phyloP scores from a whole-genome alignment of 2,329 filamentous ascomycete species.

The Colletotrichum cuscutae region DNA sequence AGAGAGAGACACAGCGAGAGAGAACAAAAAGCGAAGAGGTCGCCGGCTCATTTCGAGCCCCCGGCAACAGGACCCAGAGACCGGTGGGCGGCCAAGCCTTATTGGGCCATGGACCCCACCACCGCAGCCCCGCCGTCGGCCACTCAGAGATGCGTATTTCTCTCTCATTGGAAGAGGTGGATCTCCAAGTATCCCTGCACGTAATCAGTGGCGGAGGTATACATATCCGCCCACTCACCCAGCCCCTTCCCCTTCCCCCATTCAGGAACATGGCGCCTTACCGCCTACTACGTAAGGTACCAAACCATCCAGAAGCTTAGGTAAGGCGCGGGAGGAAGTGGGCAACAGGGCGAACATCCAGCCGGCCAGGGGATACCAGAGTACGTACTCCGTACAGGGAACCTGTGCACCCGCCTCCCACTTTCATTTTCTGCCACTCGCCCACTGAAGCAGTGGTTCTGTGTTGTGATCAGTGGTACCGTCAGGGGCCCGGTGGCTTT shows the following conservation, averaged over 20 bases:
- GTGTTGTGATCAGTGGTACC: background rate
- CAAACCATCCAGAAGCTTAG: background rate
- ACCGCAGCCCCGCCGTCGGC: background rate
- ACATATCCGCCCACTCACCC: background rate
- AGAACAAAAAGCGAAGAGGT: background rate
- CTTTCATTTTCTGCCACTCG: background rate
- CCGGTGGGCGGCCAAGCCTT: conserved; percentile 19
- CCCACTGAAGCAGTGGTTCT: background rate
- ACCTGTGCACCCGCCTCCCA: background rate
- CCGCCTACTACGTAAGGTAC: conserved; percentile 7
- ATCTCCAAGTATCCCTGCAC: background rate
- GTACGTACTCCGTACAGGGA: conserved; percentile 6
- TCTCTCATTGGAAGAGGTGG: conserved; percentile 14
- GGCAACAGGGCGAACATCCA: background rate
- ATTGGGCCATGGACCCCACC: background rate
- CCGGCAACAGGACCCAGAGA: conserved; percentile 1
- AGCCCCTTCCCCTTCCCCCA: background rate
- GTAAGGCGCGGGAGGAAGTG: background rate
- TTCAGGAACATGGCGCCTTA: background rate
- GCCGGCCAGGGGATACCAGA: background rate
- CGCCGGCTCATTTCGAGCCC: conserved; percentile 20
- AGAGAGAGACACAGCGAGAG: background rate
- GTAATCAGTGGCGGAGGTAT: background rate
- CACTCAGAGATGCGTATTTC: background rate
- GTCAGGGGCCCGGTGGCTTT: background rate